These are phyloP conservation scores for Geotrichum siamense DNA, from an alignment of 1,139 yeast species.

Conservation along the genomic window DNA sequence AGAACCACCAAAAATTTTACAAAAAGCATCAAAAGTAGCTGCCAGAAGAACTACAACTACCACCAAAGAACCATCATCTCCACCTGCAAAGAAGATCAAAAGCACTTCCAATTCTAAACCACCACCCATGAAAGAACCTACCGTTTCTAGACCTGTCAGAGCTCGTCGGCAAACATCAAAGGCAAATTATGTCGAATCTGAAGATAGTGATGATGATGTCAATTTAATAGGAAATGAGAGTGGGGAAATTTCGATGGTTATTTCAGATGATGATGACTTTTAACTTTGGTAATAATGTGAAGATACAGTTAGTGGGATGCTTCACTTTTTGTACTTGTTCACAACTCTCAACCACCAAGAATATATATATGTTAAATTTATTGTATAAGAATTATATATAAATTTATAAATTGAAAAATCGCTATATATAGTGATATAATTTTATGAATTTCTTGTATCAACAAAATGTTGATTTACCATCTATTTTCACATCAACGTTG, in stretches of 20 bases:
- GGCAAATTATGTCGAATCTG: slow-evolving; percentile 4
- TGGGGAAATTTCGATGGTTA: slow-evolving; percentile 5
- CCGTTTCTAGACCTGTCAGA: slow-evolving; percentile 5
- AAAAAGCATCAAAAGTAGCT: not conserved
- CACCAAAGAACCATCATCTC: not conserved
- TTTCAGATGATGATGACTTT: slow-evolving; percentile 4
- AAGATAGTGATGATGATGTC: slow-evolving; percentile 5
- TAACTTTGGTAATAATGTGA: no score
- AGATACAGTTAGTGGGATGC: no score
- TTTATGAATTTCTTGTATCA: no score
- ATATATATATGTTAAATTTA: no score
- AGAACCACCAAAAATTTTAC: slow-evolving; percentile 2
- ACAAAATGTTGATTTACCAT: no score
- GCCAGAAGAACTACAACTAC: not conserved
- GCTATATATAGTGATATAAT: no score
- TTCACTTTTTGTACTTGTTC: no score
- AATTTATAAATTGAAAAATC: no score
- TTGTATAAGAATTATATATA: no score
- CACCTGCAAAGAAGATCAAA: not conserved
- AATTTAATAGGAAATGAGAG: not conserved
- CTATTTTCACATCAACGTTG: no score
- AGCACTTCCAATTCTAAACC: not conserved
- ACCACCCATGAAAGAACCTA: not conserved
- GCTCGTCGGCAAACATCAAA: slow-evolving; percentile 8
- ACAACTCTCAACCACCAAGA: no score